Percentiles rank a stretch among this genome's conserved stretches.
Evolutionary conservation across 2,329 filamentous ascomycete species (phyloP).

Genomic region (Diaporthe sp.): DNA sequence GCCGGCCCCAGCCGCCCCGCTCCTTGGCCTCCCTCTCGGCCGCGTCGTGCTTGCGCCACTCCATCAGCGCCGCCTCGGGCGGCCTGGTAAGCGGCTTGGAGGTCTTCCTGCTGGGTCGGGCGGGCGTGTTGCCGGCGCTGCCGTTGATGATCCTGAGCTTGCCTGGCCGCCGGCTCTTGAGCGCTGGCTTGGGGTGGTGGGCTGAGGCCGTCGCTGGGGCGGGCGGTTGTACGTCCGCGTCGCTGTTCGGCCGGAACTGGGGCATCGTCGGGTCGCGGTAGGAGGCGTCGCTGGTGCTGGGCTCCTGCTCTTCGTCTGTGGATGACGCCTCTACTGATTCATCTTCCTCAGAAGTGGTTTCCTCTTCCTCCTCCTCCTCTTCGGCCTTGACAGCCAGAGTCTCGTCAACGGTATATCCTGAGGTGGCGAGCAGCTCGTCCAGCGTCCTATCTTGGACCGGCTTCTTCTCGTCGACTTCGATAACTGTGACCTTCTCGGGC

Average conservation of each 20-base stretch:
- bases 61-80: slow-evolving; percentile 53
- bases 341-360: slow-evolving; percentile 39
- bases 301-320: slow-evolving; percentile 31
- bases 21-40: slow-evolving; percentile 77
- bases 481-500: slow-evolving; percentile 40
- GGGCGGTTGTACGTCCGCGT: slow-evolving; percentile 42
- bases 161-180: slow-evolving; percentile 20
- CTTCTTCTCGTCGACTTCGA: slow-evolving; percentile 41
- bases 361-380: slow-evolving; percentile 35
- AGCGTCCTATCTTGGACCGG: slow-evolving; percentile 49
- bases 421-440: slow-evolving; percentile 56
- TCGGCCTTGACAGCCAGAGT: slow-evolving; percentile 27
- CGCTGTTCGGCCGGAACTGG: slow-evolving; percentile 74
- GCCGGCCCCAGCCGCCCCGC: slow-evolving; percentile 83
- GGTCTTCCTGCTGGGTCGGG: slow-evolving; percentile 41
- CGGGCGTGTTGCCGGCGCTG: slow-evolving; percentile 43
- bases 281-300: slow-evolving; percentile 42
- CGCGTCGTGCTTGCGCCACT: slow-evolving; percentile 69
- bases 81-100: slow-evolving; percentile 32
- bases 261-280: slow-evolving; percentile 74
- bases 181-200: slow-evolving; percentile 14
- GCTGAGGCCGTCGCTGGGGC: background rate
- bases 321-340: slow-evolving; percentile 26
- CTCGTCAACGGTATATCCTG: slow-evolving; percentile 58
- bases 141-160: slow-evolving; percentile 34